Evolutionary conservation across 2,329 filamentous ascomycete species (phyloP).

Genomic region (Grosmannia huntii): DNA sequence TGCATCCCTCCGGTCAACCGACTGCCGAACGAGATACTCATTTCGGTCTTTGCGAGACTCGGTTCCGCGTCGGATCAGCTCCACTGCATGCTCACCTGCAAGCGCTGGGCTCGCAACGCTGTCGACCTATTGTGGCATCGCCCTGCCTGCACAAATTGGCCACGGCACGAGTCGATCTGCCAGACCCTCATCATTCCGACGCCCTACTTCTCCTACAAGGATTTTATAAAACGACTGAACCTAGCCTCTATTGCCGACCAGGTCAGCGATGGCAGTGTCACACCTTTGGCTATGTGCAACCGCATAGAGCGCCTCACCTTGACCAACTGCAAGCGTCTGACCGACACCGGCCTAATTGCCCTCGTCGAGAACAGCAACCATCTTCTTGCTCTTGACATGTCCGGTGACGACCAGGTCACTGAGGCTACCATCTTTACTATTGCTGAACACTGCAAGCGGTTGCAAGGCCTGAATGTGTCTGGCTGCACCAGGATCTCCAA

Average conservation of each 20-base stretch:
- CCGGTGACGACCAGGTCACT: constrained; percentile 70
- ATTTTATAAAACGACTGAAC: constrained; percentile 86
- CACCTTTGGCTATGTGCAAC: constrained; percentile 72
- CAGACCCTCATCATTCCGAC: constrained; percentile 56
- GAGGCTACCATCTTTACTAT: constrained; percentile 68
- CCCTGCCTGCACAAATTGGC: constrained; percentile 79
- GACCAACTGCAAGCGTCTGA: constrained; percentile 76
- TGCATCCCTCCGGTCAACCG: constrained; percentile 70
- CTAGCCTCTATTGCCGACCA: constrained; percentile 62
- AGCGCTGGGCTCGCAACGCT: constrained; percentile 81
- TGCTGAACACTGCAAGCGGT: constrained; percentile 65
- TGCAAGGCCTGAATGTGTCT: constrained; percentile 90
- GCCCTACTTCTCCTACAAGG: constrained; percentile 80
- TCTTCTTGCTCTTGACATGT: constrained; percentile 82
- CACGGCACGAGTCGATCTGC: constrained; percentile 69
- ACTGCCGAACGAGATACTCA: constrained; percentile 88
- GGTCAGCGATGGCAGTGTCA: constrained; percentile 81
- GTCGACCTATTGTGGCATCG: constrained; percentile 93
- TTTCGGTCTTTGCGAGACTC: constrained; percentile 80
- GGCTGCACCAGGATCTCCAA: constrained; percentile 76
- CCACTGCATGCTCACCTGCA: constrained; percentile 87
- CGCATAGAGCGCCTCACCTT: constrained; percentile 85
- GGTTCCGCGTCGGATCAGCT: constrained; percentile 63
- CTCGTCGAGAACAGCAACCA: constrained; percentile 69
- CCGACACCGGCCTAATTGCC: constrained; percentile 68